These are phyloP conservation scores for Candida takata DNA, from an alignment of 805 yeast species.

Conservation along the genomic window DNA sequence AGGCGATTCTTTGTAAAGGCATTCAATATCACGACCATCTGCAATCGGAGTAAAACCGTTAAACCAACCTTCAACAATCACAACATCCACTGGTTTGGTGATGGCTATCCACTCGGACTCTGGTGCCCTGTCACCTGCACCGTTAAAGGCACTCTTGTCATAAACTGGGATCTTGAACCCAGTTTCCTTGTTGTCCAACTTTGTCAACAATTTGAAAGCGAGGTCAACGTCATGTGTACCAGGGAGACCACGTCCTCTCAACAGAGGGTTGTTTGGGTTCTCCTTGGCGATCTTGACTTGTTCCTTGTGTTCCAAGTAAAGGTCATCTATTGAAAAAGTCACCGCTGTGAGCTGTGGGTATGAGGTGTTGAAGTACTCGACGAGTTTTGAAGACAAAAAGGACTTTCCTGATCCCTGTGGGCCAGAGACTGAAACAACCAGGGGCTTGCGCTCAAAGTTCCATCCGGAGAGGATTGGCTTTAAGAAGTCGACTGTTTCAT, in stretches of 20 bases:
- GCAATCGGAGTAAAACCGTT: constrained; percentile 56
- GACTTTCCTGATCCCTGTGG: constrained; percentile 79
- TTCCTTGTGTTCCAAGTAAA: constrained; percentile 61
- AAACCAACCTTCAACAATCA: constrained; percentile 93
- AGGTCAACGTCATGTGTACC: constrained; percentile 77
- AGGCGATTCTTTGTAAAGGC: constrained; percentile 14
- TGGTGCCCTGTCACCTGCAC: constrained; percentile 71
- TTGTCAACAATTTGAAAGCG: constrained; percentile 28
- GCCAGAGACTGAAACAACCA: constrained; percentile 37
- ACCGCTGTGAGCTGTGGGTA: constrained; percentile 35
- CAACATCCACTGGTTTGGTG: constrained; percentile 44
- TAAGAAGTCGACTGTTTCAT: constrained; percentile 21
- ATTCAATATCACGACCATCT: constrained; percentile 18
- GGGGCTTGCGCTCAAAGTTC: constrained; percentile 29
- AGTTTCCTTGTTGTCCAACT: constrained; percentile 22
- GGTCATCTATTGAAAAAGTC: constrained; percentile 76
- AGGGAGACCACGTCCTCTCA: constrained; percentile 83
- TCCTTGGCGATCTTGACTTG: constrained; percentile 41
- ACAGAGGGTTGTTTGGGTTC: constrained; percentile 42
- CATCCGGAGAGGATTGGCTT: constrained; percentile 23
- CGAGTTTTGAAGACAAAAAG: constrained; percentile 40
- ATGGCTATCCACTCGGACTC: constrained; percentile 31
- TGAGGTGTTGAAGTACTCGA: constrained; percentile 24
- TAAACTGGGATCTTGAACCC: constrained; percentile 51
- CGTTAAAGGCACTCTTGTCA: constrained; percentile 66